Base-by-base conservation (phyloP, 371 early-diverging fungal genomes). In the Zopfochytrium polystomum region DNA sequence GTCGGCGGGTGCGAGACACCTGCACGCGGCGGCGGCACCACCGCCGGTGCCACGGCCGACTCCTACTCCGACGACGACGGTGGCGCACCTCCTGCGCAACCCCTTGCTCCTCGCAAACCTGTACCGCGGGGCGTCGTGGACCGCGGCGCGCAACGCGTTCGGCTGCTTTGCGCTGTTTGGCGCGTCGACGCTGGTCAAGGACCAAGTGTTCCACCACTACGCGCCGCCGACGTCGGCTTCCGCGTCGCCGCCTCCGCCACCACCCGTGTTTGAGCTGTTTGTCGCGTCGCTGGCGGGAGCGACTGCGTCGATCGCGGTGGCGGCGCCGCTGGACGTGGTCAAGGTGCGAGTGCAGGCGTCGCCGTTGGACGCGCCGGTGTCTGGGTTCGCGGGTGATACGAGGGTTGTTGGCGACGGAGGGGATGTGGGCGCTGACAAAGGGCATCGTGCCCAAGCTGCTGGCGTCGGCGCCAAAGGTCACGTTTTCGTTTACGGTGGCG, bases 141-240 rank as follows among this genome's bases (percentile, higher is more conserved):
- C 95, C 18, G 90, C 90, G 52, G 86, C 89, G 48, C 88, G 94
- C 60, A 93, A 93, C 69, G 92, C 92, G 3, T 90, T 93, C 35
- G 95, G 95, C 44, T 91, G 91, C 25, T 95, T 95, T 71, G 93
- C 95, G 38, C 79, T 95, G 60, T 90, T 95, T 69, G 95, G 95
- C 67, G 91, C 92, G 25, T 88, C 90, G 33, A 91, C 93, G 6
- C 81, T 89, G 58, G 91, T 89, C 51, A 95, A 95, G 80, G 92
- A 92, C 73, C 87, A 84, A 78, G 57, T 87, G 46, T 92, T 90
- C 68, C 88, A 88, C 74, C 85, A 73, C 79, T 80, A 84, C 74
- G 90, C 92, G 15, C 52, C 60, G 27, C 38, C 38, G 18, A n/a
- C n/a, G n/a, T n/a, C n/a, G n/a, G n/a, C n/a, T n/a, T n/a, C n/a